Evolutionary conservation across 2,329 filamentous ascomycete species (phyloP).

Genomic region (Tolypocladium tropicale): DNA sequence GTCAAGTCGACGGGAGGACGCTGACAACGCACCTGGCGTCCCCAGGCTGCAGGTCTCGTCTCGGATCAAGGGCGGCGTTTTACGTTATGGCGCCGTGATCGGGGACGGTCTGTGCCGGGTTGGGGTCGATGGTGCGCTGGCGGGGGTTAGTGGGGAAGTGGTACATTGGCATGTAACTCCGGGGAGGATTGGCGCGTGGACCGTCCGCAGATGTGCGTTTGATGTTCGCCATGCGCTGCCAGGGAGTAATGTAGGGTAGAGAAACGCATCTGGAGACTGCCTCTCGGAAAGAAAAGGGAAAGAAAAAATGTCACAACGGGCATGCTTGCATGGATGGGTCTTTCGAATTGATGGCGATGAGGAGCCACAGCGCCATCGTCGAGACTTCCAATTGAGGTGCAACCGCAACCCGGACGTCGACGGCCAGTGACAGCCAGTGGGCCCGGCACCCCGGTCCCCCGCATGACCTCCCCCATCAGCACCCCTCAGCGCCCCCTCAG

Average conservation of each 20-base stretch:
- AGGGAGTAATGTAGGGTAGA: no score
- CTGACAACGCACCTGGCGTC: not conserved
- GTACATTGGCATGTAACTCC: no score
- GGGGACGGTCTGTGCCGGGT: not conserved
- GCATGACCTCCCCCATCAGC: not conserved
- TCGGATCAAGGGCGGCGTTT: not conserved
- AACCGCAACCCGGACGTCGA: no score
- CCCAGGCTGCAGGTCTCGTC: not conserved
- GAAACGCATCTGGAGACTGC: no score
- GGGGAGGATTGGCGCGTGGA: no score
- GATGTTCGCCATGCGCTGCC: no score
- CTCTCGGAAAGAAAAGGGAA: no score
- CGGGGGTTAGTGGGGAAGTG: not conserved
- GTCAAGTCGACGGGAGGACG: not conserved
- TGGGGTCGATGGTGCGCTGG: not conserved
- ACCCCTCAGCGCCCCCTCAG: not conserved
- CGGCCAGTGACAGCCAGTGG: not conserved
- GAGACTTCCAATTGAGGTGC: not conserved
- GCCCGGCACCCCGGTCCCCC: not conserved
- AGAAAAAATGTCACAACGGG: no score
- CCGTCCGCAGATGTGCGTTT: no score
- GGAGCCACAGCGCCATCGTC: no score
- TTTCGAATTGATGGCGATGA: no score
- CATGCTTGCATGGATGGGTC: no score
- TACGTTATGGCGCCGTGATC: not conserved